Base-by-base conservation (phyloP, 495 filamentous ascomycete genomes). In the Aspergillus egyptiacus region DNA sequence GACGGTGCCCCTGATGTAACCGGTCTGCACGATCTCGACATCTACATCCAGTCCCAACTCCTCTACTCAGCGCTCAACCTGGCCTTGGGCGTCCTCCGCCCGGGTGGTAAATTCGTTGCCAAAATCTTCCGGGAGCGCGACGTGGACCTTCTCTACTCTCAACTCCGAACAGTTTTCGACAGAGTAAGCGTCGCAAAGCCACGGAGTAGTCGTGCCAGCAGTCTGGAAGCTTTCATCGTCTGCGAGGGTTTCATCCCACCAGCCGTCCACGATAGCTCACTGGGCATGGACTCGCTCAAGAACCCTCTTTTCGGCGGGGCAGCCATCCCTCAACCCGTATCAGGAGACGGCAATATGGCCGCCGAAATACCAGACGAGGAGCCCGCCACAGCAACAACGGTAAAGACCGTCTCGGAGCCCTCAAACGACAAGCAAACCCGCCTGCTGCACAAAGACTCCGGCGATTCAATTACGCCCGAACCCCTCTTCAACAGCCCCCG, bases 1-100 rank as follows among this genome's bases (percentile, higher is more conserved):
- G 93, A 98, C 56, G 93, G 93, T 30, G 93, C 93, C 1, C 93
- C 93, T 6, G 93, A 98, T 61, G 94, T 97, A 30, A 98, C 93
- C 0, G 93, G 93, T 18, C 73, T 98, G 3, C 93, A 98, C 63
- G 93, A 98, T 66, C 77, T 98, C 6, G 93, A 98, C 65, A 96
- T 96, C 57, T 97, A 97, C 64, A 85, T 98, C 14, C 93, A 98
- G 66, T 88, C 87, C 3, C 91, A 96, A 67, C 80, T 98, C 15
- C 84, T 98, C 43, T 95, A 90, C 63, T 86, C 91, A 2, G 93
- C 93, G 0, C 77, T 98, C 13, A 95, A 95, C 62, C 81, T 98
- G 2, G 87, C 93, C 7, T 74, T 95, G 8, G 91, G 89, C 61
- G 88, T 96, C 27, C 78, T 98, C 32, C 84, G 86, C 19, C 89